These are phyloP conservation scores for Clitoria ternatea DNA, from an alignment of 306 rosid genomes.

Conservation along the genomic window DNA sequence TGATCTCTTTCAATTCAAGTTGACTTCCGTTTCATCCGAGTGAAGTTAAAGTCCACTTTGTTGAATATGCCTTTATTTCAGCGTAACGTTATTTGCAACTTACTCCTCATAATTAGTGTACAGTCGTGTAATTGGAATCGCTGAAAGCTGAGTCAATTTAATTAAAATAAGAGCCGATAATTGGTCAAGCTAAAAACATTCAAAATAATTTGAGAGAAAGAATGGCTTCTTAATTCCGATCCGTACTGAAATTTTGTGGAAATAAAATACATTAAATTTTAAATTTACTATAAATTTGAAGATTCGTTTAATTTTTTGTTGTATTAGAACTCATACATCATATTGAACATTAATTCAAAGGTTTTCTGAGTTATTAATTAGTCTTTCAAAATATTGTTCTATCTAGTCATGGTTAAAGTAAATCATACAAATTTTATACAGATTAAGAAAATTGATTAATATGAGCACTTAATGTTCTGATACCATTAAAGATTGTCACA, in stretches of 20 bases:
- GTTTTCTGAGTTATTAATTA: too few species aligned
- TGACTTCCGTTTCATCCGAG: constrained; percentile 10
- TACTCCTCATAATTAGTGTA: not conserved
- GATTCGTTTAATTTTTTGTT: not conserved
- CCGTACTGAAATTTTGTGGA: too few species aligned
- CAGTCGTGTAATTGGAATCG: not conserved
- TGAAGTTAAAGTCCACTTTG: not conserved
- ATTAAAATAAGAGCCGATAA: not conserved
- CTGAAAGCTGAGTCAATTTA: not conserved
- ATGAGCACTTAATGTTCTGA: too few species aligned
- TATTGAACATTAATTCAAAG: too few species aligned
- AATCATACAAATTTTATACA: too few species aligned
- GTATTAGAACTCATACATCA: not conserved
- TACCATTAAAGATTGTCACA: too few species aligned
- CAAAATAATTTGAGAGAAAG: not conserved
- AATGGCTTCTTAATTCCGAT: not conserved
- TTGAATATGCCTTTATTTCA: not conserved
- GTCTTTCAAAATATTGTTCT: too few species aligned
- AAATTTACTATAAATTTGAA: too few species aligned
- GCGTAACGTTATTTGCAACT: too few species aligned
- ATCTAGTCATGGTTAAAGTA: too few species aligned
- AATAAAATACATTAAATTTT: not conserved
- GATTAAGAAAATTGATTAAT: too few species aligned
- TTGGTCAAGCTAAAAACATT: not conserved
- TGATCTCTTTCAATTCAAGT: constrained; percentile 24